Evolutionary conservation across 2,329 filamentous ascomycete genomes (phyloP), one percentile per base, ranked within the genome.

Genomic region (Aspergillus sp.): DNA sequence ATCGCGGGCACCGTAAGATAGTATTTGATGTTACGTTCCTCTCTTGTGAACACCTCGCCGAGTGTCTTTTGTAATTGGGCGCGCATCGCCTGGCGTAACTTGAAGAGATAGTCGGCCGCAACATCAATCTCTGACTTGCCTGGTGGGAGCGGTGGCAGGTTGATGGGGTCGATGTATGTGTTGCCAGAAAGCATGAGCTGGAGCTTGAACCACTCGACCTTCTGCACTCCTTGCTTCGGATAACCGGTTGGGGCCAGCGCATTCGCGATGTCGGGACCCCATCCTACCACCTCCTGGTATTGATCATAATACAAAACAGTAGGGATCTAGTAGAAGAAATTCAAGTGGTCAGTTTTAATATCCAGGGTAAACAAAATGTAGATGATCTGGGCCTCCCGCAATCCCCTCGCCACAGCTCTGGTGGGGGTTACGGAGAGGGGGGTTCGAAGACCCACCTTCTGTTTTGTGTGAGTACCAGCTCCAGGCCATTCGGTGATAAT

Each of bases 291-390:
- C 77, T 98, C 97, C 72, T 99, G 95, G 76, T 97, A 96, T 78
- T 98, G 93, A 73, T 99, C 95, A 74, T 99, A 99, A 81, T 99
- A 99, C 60, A 99, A 85, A n/a, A 99, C 95, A 13, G 95, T 98
- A 15, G 95, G 95, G 67, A 99, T 98, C 95, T 68, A 58, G 48
- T 13, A n/a, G n/a, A 22, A 41, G 15, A 43, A 41, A 38, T 38
- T 24, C 15, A 42, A 44, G 54, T 18, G 53, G 57, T 62, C 63
- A 57, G 59, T 42, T 42, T 50, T 18, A 41, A 48, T 36, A 34
- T 24, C 18, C 26, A 47, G 20, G 18, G 47, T 45, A 30, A 36
- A 22, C 30, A 50, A 50, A 12, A 32, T 53, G 17, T 32, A 47
- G 38, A 57, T 44, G 36, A 48, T 57, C n/a, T n/a, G n/a, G 32